Evolutionary conservation across 805 yeast genomes (phyloP).

Genomic region (Metschnikowia bowlesiae): DNA sequence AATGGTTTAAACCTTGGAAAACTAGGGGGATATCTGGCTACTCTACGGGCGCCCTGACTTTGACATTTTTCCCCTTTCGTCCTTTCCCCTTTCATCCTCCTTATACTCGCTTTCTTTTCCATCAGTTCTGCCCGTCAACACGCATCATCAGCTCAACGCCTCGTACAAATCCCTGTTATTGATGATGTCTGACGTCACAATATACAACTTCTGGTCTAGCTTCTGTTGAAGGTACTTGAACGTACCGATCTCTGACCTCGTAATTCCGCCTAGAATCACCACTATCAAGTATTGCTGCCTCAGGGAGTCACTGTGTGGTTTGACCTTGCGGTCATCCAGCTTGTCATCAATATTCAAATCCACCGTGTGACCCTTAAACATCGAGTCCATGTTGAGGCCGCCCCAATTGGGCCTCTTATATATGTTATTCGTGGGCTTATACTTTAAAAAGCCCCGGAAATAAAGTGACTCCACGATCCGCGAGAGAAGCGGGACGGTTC

Average conservation of each 20-base stretch:
- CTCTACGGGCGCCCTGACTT: no score
- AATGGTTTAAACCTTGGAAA: no score
- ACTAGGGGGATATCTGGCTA: no score
- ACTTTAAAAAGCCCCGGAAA: constrained; percentile 46
- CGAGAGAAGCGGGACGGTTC: constrained; percentile 64
- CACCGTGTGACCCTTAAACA: constrained; percentile 38
- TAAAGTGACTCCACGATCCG: constrained; percentile 69
- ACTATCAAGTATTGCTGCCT: constrained; percentile 37
- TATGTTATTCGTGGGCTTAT: constrained; percentile 35
- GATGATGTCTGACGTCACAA: constrained; percentile 44
- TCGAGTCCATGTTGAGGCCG: constrained; percentile 34
- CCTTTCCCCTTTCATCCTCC: no score
- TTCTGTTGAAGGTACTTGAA: constrained; percentile 55
- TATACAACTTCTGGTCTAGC: constrained; percentile 35
- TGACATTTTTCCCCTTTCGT: no score
- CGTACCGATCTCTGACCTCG: constrained; percentile 78
- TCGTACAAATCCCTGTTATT: constrained; percentile 28
- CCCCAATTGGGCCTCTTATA: constrained; percentile 43
- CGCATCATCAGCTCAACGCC: neutral
- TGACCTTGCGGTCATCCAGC: constrained; percentile 18
- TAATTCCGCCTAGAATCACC: constrained; percentile 77
- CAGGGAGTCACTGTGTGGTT: neutral
- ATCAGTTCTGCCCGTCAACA: no score
- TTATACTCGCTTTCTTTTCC: no score
- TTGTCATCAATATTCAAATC: constrained; percentile 34